Evolutionary conservation across 1,139 yeast species (phyloP), one percentile per base, ranked within the genome.

Genomic region (Blastobotrys buckinghamii): DNA sequence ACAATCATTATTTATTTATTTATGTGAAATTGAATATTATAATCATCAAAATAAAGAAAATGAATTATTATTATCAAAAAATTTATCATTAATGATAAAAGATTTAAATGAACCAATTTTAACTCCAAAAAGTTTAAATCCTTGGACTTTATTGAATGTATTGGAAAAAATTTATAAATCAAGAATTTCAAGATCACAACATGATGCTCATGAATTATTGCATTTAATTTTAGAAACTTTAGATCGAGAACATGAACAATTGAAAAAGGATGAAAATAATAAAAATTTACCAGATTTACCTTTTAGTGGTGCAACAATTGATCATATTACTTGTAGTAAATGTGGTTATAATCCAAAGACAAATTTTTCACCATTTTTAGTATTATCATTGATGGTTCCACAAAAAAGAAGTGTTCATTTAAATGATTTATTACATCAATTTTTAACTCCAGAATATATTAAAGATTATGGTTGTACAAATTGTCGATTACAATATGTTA

Each of bases 181-280:
- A 6, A 80, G 79, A 56, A 82, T 92, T 30, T 82, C 95, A 1
- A 71, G 89, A 32, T 78, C 79, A 39, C 98, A 92, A 66, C 96
- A 90, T 59, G 97, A 90, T 68, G 96, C 97, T 0, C 97, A 92
- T 58, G 98, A 92, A 61, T 73, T 92, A 53, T 77, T 92, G 30
- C 95, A 87, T 61, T 66, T 87, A 49, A 74, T 90, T 34, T 70
- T 89, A 41, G 96, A 90, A 60, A 83, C 94, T 0, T 70, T 90
- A 49, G 83, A 84, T 50, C 77, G 74, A 52, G 97, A 90, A 62
- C 75, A 78, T 56, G 62, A 71, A 12, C 68, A 70, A 39, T 59
- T 80, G 38, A 67, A 62, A 35, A n/a, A 12, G 7, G 17, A 36
- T 39, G 30, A 19, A 45, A 22, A 5, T 22, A 29, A 20, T 19